Conservation (phyloP, 169 alveolate genomes). For the Theileria parva region DNA sequence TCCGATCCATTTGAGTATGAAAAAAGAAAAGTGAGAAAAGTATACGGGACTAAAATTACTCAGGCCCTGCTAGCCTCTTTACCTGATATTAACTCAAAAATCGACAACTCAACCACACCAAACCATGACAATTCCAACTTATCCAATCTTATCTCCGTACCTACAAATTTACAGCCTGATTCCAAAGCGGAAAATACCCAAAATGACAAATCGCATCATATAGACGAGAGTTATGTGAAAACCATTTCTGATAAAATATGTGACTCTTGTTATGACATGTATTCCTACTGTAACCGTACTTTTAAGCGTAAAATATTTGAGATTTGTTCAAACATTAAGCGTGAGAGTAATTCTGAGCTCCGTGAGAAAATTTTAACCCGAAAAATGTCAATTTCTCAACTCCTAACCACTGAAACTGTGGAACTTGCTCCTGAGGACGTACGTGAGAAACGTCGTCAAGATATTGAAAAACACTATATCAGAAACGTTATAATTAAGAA, state of each 20-base stretch:
- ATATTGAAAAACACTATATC: constrained; percentile 63
- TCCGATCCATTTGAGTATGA: constrained; percentile 28
- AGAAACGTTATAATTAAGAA: constrained; percentile 64
- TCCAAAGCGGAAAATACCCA: not conserved
- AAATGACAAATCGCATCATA: not conserved
- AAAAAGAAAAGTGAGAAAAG: constrained; percentile 23
- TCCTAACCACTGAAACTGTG: constrained; percentile 66
- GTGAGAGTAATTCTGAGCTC: constrained; percentile 71
- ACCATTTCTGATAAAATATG: constrained; percentile 32
- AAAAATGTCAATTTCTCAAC: constrained; percentile 44
- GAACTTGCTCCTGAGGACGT: constrained; percentile 70
- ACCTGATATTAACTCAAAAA: constrained; percentile 11
- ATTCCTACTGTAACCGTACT: constrained; percentile 15
- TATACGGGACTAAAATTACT: constrained; percentile 43
- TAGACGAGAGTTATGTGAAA: constrained; percentile 36
- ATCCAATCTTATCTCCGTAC: not conserved
- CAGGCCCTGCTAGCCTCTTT: constrained; percentile 30
- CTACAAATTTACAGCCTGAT: not conserved
- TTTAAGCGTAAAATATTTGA: constrained; percentile 72
- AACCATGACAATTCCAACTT: not conserved
- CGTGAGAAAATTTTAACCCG: constrained; percentile 60
- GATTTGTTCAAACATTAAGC: constrained; percentile 59
- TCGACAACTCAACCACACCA: not conserved
- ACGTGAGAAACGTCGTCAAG: constrained; percentile 53
- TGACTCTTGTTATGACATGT: constrained; percentile 51